phyloP scores from a whole-genome alignment of 768 basidiomycete species.

The Trametes cubensis region DNA sequence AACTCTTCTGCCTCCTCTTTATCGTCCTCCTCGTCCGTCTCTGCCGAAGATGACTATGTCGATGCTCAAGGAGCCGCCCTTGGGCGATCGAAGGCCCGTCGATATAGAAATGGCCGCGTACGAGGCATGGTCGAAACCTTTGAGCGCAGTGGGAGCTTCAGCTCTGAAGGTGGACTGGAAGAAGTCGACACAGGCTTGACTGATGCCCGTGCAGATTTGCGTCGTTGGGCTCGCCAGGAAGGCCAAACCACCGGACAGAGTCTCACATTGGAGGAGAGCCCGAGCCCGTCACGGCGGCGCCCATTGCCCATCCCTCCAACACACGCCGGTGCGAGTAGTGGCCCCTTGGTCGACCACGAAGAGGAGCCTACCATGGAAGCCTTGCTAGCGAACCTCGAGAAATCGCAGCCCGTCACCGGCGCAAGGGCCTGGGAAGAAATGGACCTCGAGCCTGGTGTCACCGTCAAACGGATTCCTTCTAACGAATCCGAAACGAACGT shows the following conservation, averaged over 20 bases:
- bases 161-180: slow-evolving; percentile 30
- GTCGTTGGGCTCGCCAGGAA: slow-evolving; percentile 23
- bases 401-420: slow-evolving; percentile 27
- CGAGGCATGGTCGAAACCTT: slow-evolving; percentile 34
- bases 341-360: slow-evolving; percentile 5
- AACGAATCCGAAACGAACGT: slow-evolving; percentile 13
- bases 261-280: slow-evolving; percentile 11
- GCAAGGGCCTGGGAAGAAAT: slow-evolving; percentile 43
- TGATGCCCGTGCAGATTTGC: slow-evolving; percentile 17
- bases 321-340: slow-evolving; percentile 5
- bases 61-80: slow-evolving; percentile 22
- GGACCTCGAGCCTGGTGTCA: slow-evolving; percentile 34
- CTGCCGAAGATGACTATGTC: slow-evolving; percentile 24
- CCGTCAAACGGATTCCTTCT: slow-evolving; percentile 36
- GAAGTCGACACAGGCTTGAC: slow-evolving; percentile 4
- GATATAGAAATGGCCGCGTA: slow-evolving; percentile 32
- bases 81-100: slow-evolving; percentile 29
- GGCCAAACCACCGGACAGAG: slow-evolving; percentile 17
- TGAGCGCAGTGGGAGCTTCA: slow-evolving; percentile 37
- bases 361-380: slow-evolving; percentile 38
- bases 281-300: slow-evolving; percentile 19
- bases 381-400: slow-evolving; percentile 30
- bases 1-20: slow-evolving; percentile 42
- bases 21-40: slow-evolving; percentile 32
- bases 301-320: slow-evolving; percentile 22